Evolutionary conservation across 441 rosid species (phyloP).

Genomic region (Viola pubescens): DNA sequence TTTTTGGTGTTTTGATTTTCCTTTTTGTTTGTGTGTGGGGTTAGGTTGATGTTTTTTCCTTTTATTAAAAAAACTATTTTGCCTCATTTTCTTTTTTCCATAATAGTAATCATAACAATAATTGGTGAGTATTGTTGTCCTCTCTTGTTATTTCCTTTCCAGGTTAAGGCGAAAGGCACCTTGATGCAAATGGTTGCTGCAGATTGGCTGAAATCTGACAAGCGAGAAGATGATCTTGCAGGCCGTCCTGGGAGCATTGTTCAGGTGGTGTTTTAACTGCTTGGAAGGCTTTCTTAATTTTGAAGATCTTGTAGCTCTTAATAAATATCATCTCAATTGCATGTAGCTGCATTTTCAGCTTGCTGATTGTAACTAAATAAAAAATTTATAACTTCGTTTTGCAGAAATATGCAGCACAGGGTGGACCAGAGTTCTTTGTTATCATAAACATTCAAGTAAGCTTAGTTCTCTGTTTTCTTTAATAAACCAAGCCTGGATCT

Average conservation of each 20-base stretch:
- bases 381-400: conserved; percentile 19
- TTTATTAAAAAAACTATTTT: too few species aligned
- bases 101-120: too few species aligned
- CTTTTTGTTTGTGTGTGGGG: too few species aligned
- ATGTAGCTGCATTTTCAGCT: background rate
- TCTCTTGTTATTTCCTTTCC: conserved; percentile 16
- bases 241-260: conserved; percentile 87
- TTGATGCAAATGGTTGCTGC: conserved; percentile 97
- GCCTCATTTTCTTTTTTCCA: too few species aligned
- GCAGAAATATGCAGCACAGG: conserved; percentile 89
- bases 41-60: too few species aligned
- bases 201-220: conserved; percentile 92
- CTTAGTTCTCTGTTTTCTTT: conserved; percentile 5
- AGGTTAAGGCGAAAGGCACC: conserved; percentile 83
- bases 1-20: too few species aligned
- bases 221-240: conserved; percentile 87
- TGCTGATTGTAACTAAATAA: conserved; percentile 7
- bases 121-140: too few species aligned
- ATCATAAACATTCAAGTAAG: conserved; percentile 80
- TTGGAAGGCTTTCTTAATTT: conserved; percentile 2
- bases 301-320: conserved; percentile 4
- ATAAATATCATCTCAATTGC: background rate
- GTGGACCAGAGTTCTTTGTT: conserved; percentile 88
- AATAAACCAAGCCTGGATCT: background rate
- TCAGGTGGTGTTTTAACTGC: conserved; percentile 45